Conservation (phyloP, 2,329 filamentous ascomycete genomes). For the Neonectria magnoliae region DNA sequence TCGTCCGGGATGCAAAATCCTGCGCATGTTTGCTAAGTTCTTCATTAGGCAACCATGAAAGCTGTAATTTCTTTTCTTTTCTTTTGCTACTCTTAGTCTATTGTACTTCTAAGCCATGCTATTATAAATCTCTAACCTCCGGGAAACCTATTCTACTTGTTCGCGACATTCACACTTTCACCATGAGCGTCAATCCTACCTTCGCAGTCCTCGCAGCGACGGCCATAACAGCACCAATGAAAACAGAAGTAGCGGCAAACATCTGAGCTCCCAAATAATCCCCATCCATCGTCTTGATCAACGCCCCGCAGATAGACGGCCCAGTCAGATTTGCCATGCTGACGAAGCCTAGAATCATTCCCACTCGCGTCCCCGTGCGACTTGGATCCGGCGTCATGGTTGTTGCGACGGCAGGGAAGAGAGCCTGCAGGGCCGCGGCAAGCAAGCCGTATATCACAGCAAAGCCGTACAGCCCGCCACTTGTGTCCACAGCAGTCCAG, state of each 20-base stretch:
- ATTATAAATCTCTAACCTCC: not conserved
- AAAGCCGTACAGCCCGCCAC: constrained; percentile 41
- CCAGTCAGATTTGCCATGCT: constrained; percentile 45
- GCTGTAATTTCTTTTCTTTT: too few species aligned
- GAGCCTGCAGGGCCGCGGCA: constrained; percentile 59
- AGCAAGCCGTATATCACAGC: constrained; percentile 60
- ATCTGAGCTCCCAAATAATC: constrained; percentile 39
- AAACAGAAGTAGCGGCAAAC: constrained; percentile 36
- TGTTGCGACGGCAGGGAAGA: constrained; percentile 61
- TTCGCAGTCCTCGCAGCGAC: constrained; percentile 31
- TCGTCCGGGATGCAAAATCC: too few species aligned
- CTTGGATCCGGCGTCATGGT: constrained; percentile 49
- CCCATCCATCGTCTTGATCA: constrained; percentile 32
- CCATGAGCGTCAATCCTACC: constrained; percentile 21
- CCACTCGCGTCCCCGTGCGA: constrained; percentile 47
- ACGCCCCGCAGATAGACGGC: constrained; percentile 40
- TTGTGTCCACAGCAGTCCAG: constrained; percentile 41
- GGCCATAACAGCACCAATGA: constrained; percentile 36
- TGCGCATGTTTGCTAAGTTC: too few species aligned
- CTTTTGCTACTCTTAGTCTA: too few species aligned
- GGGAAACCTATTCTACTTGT: not conserved
- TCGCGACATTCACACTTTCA: constrained; percentile 20
- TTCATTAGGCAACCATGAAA: too few species aligned
- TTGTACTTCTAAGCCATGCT: too few species aligned
- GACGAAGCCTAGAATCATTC: constrained; percentile 49